These are phyloP conservation scores for Moelleriella libera DNA, from an alignment of 2,329 filamentous ascomycete genomes.

Conservation along the genomic window DNA sequence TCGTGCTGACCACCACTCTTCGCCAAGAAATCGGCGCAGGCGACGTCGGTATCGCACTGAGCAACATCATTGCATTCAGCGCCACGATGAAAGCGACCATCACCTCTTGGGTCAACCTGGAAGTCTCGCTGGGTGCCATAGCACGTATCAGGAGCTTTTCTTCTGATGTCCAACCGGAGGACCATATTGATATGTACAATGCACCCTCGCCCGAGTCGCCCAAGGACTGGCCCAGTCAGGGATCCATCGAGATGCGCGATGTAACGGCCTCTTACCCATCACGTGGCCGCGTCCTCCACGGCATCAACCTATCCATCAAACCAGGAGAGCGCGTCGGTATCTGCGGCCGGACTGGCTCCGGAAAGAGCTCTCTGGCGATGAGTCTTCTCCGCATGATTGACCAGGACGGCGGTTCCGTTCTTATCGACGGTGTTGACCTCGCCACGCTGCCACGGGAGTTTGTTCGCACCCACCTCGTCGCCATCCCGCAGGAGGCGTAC, in stretches of 20 bases:
- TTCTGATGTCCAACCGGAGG: constrained; percentile 9
- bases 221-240: constrained; percentile 11
- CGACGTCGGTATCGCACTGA: constrained; percentile 13
- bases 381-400: constrained; percentile 33
- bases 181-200: constrained; percentile 7
- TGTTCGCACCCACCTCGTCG: constrained; percentile 19
- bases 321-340: constrained; percentile 22
- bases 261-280: constrained; percentile 15
- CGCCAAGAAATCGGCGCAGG: constrained; percentile 9
- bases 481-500: constrained; percentile 36
- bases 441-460: constrained; percentile 8
- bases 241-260: constrained; percentile 11
- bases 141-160: constrained; percentile 14
- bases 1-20: constrained; percentile 25
- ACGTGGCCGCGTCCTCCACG: constrained; percentile 10
- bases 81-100: constrained; percentile 15
- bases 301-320: constrained; percentile 14
- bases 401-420: constrained; percentile 23
- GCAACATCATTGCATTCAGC: constrained; percentile 15
- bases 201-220: constrained; percentile 3
- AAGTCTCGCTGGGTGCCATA: constrained; percentile 13
- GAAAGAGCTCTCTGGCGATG: constrained; percentile 21
- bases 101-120: constrained; percentile 16
- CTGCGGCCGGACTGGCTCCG: constrained; percentile 27
- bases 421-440: constrained; percentile 28